Base-by-base conservation (phyloP, 139 green algal species). In the Ettlia oleoabundans region DNA sequence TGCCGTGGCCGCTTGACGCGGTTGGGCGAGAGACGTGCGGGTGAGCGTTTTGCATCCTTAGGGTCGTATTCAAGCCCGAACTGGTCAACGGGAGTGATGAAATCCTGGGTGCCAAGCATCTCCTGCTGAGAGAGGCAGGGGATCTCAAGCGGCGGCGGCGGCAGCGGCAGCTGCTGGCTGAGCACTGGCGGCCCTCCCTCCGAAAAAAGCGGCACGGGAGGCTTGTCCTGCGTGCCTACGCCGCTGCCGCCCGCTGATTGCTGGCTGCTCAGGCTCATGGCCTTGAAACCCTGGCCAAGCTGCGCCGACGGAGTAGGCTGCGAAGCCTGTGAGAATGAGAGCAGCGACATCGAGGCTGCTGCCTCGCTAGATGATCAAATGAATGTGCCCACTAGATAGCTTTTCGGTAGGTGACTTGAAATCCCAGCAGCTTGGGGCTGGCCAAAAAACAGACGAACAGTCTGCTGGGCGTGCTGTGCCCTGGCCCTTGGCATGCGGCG, bases 21-120 rank as follows among this genome's bases (percentile, higher is more conserved):
- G 64, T 64, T 85, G 18, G 89, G 89, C 19, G 88, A 87, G 2
- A 90, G 53, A 26, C 55, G 63, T 18, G 86, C 86, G 4, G 86
- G 88, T 1, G 85, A 88, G 30, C 85, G 71, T 47, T 67, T 43
- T 64, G 80, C 58, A 22, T 74, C 66, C 26, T 28, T 38, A 18
- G 30, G 42, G 35, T 77, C 68, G 55, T 67, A 72, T 18, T 81
- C 82, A 19, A 83, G 22, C 8, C 62, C 64, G 70, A 87, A 85
- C 79, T 90, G 89, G 38, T 92, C 90, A 19, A 77, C 82, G 26
- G 90, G 90, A 0, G 90, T 93, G 38, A 91, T 83, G 66, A 86
- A 93, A 69, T 93, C 90, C 58, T 87, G 90, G 2, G 87, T 90
- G 32, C 84, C 53, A 24, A 84, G 53, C 0, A 83, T 22, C 30